These are phyloP conservation scores for Arabidopsis suecica DNA, from an alignment of 345 rosid species.

Conservation along the genomic window DNA sequence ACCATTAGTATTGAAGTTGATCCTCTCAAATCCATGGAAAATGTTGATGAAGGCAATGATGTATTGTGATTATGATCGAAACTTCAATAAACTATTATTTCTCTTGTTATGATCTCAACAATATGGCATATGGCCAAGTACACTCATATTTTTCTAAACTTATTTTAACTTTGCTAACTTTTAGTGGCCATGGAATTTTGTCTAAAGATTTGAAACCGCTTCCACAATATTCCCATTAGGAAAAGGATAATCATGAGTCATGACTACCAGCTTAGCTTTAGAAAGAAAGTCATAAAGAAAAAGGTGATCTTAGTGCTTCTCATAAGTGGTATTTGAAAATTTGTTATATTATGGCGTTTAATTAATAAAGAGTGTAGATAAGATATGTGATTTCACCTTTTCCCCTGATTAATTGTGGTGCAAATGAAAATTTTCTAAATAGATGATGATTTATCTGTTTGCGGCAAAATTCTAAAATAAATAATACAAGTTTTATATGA, in stretches of 20 bases:
- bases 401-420: conserved; percentile 34
- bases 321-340: conserved; percentile 37
- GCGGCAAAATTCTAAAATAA: background rate
- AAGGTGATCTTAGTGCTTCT: conserved; percentile 44
- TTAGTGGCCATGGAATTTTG: conserved; percentile 35
- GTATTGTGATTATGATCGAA: conserved; percentile 30
- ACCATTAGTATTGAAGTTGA: conserved; percentile 34
- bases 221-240: conserved; percentile 32
- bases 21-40: conserved; percentile 25
- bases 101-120: conserved; percentile 27
- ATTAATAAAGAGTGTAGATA: conserved; percentile 33
- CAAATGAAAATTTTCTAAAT: background rate
- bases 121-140: conserved; percentile 43
- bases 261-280: conserved; percentile 37
- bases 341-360: conserved; percentile 25
- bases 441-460: conserved; percentile 3
- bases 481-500: background rate
- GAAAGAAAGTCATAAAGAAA: conserved; percentile 43
- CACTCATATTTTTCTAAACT: conserved; percentile 28
- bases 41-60: conserved; percentile 19
- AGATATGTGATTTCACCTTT: conserved; percentile 21
- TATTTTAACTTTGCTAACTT: conserved; percentile 31
- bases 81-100: background rate
- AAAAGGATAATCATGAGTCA: conserved; percentile 38
- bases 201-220: conserved; percentile 48